Evolutionary conservation across 345 rosid genomes (phyloP).

Genomic region (Excoecaria cochinchinensis): DNA sequence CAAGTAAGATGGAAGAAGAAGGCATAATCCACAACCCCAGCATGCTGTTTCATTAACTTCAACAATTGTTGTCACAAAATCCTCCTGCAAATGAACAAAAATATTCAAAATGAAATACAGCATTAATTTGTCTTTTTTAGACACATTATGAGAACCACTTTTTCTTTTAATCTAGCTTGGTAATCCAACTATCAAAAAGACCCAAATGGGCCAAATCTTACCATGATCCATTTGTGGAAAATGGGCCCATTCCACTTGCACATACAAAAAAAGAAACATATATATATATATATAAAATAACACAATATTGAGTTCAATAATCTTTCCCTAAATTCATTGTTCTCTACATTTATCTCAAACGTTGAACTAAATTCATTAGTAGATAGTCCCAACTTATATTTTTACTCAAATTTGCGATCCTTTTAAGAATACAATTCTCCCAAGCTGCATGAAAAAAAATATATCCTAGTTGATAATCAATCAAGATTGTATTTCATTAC

Average conservation of each 20-base stretch:
- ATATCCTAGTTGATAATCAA: neutral
- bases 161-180: neutral
- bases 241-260: neutral
- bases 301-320: neutral
- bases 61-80: slow-evolving; percentile 41
- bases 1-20: slow-evolving; percentile 61
- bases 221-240: neutral
- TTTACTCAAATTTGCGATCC: neutral
- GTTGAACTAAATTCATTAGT: neutral
- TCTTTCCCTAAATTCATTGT: neutral
- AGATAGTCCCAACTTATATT: neutral
- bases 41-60: slow-evolving; percentile 65
- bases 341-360: neutral
- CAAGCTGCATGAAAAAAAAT: too few relatives aligned
- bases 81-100: slow-evolving; percentile 38
- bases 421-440: neutral
- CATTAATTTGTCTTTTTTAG: neutral
- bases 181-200: neutral
- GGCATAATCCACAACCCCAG: slow-evolving; percentile 95
- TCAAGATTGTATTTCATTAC: neutral
- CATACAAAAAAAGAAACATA: neutral
- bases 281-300: too few relatives aligned
- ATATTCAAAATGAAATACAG: neutral
- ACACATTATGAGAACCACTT: neutral
- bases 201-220: too few relatives aligned